phyloP scores from a whole-genome alignment of 441 rosid genomes.

The Biscutella laevigata region DNA sequence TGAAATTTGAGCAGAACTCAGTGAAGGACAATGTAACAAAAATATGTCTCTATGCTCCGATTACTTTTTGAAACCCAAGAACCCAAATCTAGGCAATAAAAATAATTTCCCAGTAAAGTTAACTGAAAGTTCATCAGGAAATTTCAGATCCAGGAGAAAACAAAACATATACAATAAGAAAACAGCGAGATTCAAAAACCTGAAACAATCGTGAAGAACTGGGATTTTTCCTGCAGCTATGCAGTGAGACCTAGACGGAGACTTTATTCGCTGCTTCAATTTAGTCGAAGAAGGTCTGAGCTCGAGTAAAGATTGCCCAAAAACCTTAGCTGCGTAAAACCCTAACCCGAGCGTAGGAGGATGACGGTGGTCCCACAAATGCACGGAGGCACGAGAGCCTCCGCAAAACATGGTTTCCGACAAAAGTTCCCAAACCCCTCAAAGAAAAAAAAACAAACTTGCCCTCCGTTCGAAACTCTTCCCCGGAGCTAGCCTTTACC shows the following conservation, averaged over 20 bases:
- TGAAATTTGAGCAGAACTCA: not conserved
- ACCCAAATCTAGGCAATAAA: not conserved
- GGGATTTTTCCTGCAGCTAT: slow-evolving; percentile 37
- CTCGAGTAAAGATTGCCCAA: slow-evolving; percentile 28
- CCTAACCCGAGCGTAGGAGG: slow-evolving; percentile 29
- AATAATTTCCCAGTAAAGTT: not conserved
- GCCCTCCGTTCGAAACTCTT: not conserved
- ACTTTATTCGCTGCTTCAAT: slow-evolving; percentile 26
- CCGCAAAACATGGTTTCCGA: slow-evolving; percentile 38
- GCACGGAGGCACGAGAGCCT: slow-evolving; percentile 48
- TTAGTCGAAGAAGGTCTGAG: slow-evolving; percentile 20
- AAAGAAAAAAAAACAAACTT: not conserved
- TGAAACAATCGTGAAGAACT: slow-evolving; percentile 33
- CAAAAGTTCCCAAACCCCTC: not conserved
- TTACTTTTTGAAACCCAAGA: not conserved
- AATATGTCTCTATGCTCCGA: not conserved
- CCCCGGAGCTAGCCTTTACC: slow-evolving; percentile 9
- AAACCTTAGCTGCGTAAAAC: slow-evolving; percentile 26
- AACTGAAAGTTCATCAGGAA: not conserved
- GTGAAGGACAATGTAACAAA: not conserved
- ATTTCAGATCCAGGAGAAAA: not conserved
- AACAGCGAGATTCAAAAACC: slow-evolving; percentile 25
- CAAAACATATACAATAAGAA: not conserved
- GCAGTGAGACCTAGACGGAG: slow-evolving; percentile 31
- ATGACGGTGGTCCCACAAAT: slow-evolving; percentile 27